A percentile compares a stretch with the other conserved stretches of the same genome.
Evolutionary conservation across 2,329 filamentous ascomycete species (phyloP).

Genomic region (Stemphylium vesicarium): DNA sequence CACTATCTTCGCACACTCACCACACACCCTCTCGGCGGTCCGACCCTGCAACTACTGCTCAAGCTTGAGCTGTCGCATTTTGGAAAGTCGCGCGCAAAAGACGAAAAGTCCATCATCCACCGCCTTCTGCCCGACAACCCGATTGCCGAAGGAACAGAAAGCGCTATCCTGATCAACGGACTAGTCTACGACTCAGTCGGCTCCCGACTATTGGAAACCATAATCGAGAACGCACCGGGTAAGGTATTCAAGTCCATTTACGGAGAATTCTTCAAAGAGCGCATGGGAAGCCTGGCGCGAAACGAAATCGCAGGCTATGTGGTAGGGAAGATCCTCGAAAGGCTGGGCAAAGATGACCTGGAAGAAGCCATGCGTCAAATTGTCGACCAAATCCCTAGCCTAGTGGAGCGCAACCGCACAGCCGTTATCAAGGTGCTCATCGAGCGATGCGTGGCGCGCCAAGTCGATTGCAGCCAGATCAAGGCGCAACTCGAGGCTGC

Average conservation of each 20-base stretch:
- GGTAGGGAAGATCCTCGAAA: conserved; percentile 79
- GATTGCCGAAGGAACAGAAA: conserved; percentile 73
- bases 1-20: conserved; percentile 83
- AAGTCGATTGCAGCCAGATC: conserved; percentile 63
- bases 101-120: conserved; percentile 72
- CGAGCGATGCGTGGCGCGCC: conserved; percentile 77
- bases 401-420: conserved; percentile 77
- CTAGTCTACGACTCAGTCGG: conserved; percentile 90
- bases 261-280: conserved; percentile 76
- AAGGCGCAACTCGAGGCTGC: conserved; percentile 64
- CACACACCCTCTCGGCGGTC: conserved; percentile 88
- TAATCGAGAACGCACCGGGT: conserved; percentile 79
- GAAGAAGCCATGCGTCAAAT: conserved; percentile 74
- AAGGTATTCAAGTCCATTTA: conserved; percentile 92
- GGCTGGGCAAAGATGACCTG: conserved; percentile 86
- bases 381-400: conserved; percentile 71
- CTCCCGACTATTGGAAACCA: conserved; percentile 85
- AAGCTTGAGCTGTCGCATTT: conserved; percentile 82
- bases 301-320: conserved; percentile 93
- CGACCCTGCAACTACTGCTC: conserved; percentile 87
- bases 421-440: conserved; percentile 82
- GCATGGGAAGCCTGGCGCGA: conserved; percentile 79
- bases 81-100: conserved; percentile 69
- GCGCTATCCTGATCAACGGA: conserved; percentile 80
- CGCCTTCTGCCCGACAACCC: conserved; percentile 81